These are phyloP conservation scores for Domatiomyces globalis DNA, from an alignment of 2,329 filamentous ascomycete species.

Conservation along the genomic window DNA sequence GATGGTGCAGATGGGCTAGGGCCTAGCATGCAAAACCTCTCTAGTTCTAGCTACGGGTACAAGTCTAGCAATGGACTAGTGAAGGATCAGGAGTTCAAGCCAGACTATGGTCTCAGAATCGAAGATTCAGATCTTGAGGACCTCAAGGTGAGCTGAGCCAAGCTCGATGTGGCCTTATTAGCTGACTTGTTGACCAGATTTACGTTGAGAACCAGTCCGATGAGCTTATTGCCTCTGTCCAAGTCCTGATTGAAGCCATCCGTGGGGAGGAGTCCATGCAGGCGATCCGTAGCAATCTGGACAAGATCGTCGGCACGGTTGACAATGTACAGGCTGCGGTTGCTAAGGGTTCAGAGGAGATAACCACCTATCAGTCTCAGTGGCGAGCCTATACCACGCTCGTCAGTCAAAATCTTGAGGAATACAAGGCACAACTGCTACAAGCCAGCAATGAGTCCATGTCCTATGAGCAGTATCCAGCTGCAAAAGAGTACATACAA, in stretches of 20 bases:
- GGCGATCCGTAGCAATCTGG: conserved; percentile 55
- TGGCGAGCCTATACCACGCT: conserved; percentile 28
- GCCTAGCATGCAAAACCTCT: conserved; percentile 5
- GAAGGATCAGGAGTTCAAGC: conserved; percentile 13
- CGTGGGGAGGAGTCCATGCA: conserved; percentile 50
- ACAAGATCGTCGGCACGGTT: conserved; percentile 56
- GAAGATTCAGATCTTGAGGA: conserved; percentile 41
- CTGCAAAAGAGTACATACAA: conserved; percentile 46
- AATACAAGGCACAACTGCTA: conserved; percentile 51
- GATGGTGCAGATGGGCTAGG: conserved; percentile 4
- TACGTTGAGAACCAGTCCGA: conserved; percentile 76
- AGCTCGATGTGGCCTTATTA: conserved; percentile 3
- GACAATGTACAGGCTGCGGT: conserved; percentile 55
- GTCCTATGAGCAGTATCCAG: conserved; percentile 41
- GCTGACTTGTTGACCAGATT: conserved; percentile 34
- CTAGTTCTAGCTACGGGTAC: conserved; percentile 9
- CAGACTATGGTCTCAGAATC: conserved; percentile 28
- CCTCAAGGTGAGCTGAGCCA: conserved; percentile 38
- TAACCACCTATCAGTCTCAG: conserved; percentile 34
- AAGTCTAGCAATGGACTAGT: not conserved
- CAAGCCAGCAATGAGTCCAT: conserved; percentile 49
- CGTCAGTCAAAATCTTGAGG: conserved; percentile 35
- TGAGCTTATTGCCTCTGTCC: conserved; percentile 62
- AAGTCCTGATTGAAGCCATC: conserved; percentile 62
- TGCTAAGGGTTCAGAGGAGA: conserved; percentile 39